Evolutionary conservation across 2,329 filamentous ascomycete species (phyloP).

Genomic region (Coniella vitis): DNA sequence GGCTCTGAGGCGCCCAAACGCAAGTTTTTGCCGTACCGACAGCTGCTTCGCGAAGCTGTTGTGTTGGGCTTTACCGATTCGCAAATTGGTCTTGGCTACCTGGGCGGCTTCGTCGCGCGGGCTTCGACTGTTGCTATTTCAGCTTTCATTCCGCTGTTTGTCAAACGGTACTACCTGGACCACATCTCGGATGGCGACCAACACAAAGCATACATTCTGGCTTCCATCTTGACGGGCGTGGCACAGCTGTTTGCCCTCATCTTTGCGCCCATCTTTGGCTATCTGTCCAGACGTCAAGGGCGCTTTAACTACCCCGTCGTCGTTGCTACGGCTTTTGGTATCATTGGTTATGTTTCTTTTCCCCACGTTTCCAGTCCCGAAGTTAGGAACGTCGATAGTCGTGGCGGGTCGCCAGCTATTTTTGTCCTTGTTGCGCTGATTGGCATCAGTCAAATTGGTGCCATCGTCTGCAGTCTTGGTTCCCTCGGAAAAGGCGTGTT

Average conservation of each 20-base stretch:
- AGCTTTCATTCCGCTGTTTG: slow-evolving; percentile 85
- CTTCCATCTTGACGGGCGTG: slow-evolving; percentile 79
- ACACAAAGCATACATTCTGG: slow-evolving; percentile 77
- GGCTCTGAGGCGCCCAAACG: slow-evolving; percentile 3
- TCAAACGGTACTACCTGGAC: slow-evolving; percentile 85
- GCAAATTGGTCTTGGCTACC: slow-evolving; percentile 78
- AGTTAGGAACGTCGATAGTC: slow-evolving; percentile 53
- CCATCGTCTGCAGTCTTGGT: slow-evolving; percentile 92
- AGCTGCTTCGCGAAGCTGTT: slow-evolving; percentile 56
- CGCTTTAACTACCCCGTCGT: slow-evolving; percentile 69
- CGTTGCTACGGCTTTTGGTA: slow-evolving; percentile 63
- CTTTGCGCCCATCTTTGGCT: slow-evolving; percentile 82
- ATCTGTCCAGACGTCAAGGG: slow-evolving; percentile 62
- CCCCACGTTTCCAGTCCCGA: slow-evolving; percentile 74
- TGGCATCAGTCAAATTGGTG: slow-evolving; percentile 89
- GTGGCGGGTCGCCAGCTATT: slow-evolving; percentile 61
- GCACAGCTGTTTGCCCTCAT: slow-evolving; percentile 82
- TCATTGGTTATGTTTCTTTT: slow-evolving; percentile 72
- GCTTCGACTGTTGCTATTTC: slow-evolving; percentile 94
- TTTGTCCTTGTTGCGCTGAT: slow-evolving; percentile 74
- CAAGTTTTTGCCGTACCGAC: slow-evolving; percentile 47
- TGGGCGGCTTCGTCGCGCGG: slow-evolving; percentile 90
- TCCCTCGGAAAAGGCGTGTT: slow-evolving; percentile 77
- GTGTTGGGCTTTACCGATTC: slow-evolving; percentile 67
- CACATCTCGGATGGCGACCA: slow-evolving; percentile 65